Conservation (phyloP, 441 rosid genomes). For the Adansonia madagascariensis region DNA sequence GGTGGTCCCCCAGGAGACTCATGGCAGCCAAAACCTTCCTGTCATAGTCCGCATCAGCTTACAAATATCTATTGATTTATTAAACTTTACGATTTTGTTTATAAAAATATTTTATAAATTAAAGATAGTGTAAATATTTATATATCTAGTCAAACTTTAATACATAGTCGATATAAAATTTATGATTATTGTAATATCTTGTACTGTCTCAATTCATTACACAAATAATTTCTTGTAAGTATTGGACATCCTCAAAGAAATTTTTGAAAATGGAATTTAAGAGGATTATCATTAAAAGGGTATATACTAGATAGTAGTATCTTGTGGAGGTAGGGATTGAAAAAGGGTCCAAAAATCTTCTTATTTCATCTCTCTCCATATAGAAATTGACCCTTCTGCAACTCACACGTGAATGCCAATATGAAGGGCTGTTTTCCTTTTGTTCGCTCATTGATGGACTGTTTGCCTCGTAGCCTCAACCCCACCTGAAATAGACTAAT, state of each 20-base stretch:
- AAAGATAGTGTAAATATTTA: too few species aligned
- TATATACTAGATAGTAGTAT: too few species aligned
- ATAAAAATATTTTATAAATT: too few species aligned
- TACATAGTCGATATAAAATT: too few species aligned
- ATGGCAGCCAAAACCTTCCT: conserved; percentile 34
- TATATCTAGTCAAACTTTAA: too few species aligned
- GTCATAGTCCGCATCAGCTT: too few species aligned
- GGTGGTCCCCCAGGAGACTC: conserved; percentile 27
- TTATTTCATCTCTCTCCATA: background rate
- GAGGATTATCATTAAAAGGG: background rate
- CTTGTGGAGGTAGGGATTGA: background rate
- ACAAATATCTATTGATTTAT: too few species aligned
- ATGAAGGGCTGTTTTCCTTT: background rate
- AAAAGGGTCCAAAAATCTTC: conserved; percentile 4
- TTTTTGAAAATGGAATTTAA: background rate
- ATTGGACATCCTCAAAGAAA: conserved; percentile 20
- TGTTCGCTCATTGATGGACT: conserved; percentile 31
- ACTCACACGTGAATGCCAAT: conserved; percentile 42
- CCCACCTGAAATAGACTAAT: conserved; percentile 50
- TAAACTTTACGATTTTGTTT: conserved; percentile 25
- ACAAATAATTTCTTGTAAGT: background rate
- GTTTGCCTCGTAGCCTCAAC: conserved; percentile 23
- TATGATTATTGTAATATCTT: too few species aligned
- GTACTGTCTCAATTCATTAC: too few species aligned
- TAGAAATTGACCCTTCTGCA: conserved; percentile 31